These are phyloP conservation scores for Pseudogymnoascus sp. DNA, from an alignment of 2,329 filamentous ascomycete genomes.

Conservation along the genomic window DNA sequence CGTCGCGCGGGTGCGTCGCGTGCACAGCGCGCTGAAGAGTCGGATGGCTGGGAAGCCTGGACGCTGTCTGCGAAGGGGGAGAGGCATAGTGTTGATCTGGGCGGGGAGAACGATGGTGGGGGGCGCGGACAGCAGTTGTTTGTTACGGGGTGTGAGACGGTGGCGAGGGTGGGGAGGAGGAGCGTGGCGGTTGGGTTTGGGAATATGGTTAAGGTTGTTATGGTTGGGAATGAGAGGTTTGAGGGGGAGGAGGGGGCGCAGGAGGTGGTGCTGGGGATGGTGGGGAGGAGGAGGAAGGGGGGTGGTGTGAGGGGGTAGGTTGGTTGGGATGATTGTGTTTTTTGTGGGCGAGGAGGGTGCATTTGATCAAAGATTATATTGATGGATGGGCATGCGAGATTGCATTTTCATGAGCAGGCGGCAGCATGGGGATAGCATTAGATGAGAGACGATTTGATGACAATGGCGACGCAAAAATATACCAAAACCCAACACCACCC, in stretches of 20 bases:
- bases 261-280: neutral
- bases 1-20: conserved; percentile 11
- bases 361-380: no score
- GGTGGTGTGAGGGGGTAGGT: no score
- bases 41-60: conserved; percentile 44
- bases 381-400: no score
- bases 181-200: conserved; percentile 64
- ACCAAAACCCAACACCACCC: no score
- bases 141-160: conserved; percentile 57
- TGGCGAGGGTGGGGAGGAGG: conserved; percentile 50
- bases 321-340: no score
- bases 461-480: no score
- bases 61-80: conserved; percentile 38
- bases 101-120: conserved; percentile 20
- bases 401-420: no score
- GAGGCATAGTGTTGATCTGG: conserved; percentile 17
- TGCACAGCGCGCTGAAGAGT: conserved; percentile 12
- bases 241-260: conserved; percentile 29
- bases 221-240: conserved; percentile 56
- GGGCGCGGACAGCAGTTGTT: conserved; percentile 43
- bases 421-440: no score
- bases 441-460: no score
- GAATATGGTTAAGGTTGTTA: conserved; percentile 63
- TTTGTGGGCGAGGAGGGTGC: no score
- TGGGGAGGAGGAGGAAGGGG: no score